Percentiles rank a stretch among this genome's conserved stretches.
Conservation (phyloP, 768 basidiomycete genomes). For the Mycena pura region DNA sequence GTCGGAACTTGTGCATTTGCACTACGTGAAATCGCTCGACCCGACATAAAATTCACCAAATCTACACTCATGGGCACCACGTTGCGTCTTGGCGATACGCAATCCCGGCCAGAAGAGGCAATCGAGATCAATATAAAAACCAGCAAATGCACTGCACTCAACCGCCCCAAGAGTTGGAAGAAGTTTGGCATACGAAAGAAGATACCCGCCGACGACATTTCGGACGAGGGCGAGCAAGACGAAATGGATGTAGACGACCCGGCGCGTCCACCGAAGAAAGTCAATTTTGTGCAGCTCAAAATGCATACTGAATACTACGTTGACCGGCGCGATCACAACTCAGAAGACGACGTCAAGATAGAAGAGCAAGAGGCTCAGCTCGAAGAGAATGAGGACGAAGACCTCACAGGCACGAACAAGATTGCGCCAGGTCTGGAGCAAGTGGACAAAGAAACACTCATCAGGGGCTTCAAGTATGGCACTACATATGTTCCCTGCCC, state of each 20-base stretch:
- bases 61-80: constrained; percentile 69
- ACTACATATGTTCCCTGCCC: constrained; percentile 87
- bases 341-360: constrained; percentile 41
- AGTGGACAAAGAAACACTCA: constrained; percentile 80
- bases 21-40: constrained; percentile 62
- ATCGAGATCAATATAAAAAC: constrained; percentile 76
- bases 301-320: constrained; percentile 65
- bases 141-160: constrained; percentile 79
- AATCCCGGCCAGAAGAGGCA: constrained; percentile 69
- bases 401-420: constrained; percentile 37
- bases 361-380: constrained; percentile 36
- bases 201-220: too few relatives aligned
- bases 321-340: constrained; percentile 48
- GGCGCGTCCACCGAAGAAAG: constrained; percentile 24
- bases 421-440: constrained; percentile 52
- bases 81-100: constrained; percentile 81
- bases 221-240: constrained; percentile 41
- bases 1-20: constrained; percentile 72
- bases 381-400: constrained; percentile 42
- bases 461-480: constrained; percentile 89
- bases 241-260: constrained; percentile 37
- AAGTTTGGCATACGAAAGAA: constrained; percentile 61
- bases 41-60: constrained; percentile 71
- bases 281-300: constrained; percentile 49
- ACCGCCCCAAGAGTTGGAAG: constrained; percentile 79